A percentile compares a stretch with the other conserved stretches of the same genome.
Evolutionary conservation across 1,284 basidiomycete species (phyloP).

Genomic region (Boletus semigastroideus): DNA sequence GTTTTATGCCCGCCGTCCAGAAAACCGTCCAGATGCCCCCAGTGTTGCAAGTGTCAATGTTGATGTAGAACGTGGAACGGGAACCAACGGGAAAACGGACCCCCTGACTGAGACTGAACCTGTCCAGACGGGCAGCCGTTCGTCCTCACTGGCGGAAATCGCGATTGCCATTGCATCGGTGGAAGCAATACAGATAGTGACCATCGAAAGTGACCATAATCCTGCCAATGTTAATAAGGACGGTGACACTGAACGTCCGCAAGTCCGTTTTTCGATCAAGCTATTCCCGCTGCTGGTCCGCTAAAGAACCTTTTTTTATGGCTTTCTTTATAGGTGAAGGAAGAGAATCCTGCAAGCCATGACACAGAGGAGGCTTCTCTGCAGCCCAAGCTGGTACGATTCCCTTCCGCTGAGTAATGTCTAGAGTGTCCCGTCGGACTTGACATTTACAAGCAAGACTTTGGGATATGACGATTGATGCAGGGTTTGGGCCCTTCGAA

Average conservation of each 20-base stretch:
- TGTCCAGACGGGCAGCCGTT: neutral
- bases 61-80: slow-evolving; percentile 29
- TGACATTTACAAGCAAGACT: neutral
- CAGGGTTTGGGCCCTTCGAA: neutral
- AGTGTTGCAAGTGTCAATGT: neutral
- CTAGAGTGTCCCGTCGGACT: slow-evolving; percentile 18
- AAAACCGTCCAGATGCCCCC: slow-evolving; percentile 4
- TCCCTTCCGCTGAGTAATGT: slow-evolving; percentile 40
- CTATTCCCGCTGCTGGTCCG: neutral
- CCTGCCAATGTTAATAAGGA: neutral
- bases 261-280: slow-evolving; percentile 26
- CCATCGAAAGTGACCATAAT: neutral
- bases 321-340: slow-evolving; percentile 15
- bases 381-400: slow-evolving; percentile 24
- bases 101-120: neutral
- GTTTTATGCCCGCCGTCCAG: slow-evolving; percentile 36
- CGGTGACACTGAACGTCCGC: neutral
- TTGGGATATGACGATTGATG: neutral
- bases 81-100: neutral
- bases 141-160: neutral
- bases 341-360: neutral
- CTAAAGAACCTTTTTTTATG: slow-evolving; percentile 16
- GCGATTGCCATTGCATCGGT: neutral
- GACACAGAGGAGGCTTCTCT: neutral
- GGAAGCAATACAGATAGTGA: neutral